These are phyloP conservation scores for Escovopsis weberi DNA, from an alignment of 2,329 filamentous ascomycete genomes.

Conservation along the genomic window DNA sequence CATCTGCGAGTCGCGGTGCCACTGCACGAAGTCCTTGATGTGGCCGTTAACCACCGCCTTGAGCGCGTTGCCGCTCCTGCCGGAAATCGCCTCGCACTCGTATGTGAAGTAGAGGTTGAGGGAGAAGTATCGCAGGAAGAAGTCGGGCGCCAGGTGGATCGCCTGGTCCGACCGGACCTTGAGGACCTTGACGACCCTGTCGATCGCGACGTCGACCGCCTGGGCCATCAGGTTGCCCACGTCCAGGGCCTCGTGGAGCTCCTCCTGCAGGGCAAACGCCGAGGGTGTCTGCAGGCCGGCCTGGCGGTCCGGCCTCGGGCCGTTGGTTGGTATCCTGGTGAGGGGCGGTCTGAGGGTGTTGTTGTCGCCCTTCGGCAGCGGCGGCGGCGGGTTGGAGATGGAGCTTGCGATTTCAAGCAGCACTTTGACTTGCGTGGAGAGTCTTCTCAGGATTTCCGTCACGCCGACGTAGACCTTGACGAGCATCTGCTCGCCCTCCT, in stretches of 20 bases:
- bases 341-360: constrained; percentile 33
- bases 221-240: constrained; percentile 65
- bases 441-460: constrained; percentile 69
- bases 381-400: constrained; percentile 28
- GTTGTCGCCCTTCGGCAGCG: constrained; percentile 18
- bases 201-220: constrained; percentile 67
- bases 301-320: constrained; percentile 27
- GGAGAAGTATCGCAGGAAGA: constrained; percentile 70
- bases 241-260: constrained; percentile 63
- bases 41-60: constrained; percentile 71
- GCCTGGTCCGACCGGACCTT: constrained; percentile 66
- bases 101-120: constrained; percentile 73
- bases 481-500: constrained; percentile 74
- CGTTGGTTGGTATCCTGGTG: constrained; percentile 36
- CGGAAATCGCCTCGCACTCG: constrained; percentile 74
- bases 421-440: constrained; percentile 86
- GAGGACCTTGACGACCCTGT: constrained; percentile 59
- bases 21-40: constrained; percentile 65
- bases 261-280: constrained; percentile 47
- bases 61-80: constrained; percentile 57
- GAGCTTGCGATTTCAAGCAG: constrained; percentile 86
- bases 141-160: constrained; percentile 47
- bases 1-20: constrained; percentile 56
- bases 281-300: constrained; percentile 9
- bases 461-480: constrained; percentile 74